phyloP scores from a whole-genome alignment of 495 filamentous ascomycete species.

The Clavariopsis aquatica region DNA sequence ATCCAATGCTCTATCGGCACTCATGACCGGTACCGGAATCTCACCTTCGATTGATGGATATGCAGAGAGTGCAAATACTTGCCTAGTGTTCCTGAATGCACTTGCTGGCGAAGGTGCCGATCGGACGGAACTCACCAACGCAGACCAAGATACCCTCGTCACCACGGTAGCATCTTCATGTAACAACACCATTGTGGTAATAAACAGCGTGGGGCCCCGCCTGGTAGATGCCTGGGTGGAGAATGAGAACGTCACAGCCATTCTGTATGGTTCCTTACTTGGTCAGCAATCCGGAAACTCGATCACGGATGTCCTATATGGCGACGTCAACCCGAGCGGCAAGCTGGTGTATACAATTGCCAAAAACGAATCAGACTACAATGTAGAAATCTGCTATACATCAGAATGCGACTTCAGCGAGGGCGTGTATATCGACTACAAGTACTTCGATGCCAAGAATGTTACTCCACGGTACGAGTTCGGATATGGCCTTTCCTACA shows the following conservation, averaged over 20 bases:
- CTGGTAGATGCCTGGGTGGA: conserved; percentile 38
- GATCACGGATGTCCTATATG: conserved; percentile 35
- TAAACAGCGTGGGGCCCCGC: conserved; percentile 39
- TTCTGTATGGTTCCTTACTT: conserved; percentile 38
- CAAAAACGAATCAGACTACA: conserved; percentile 30
- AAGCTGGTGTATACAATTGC: conserved; percentile 30
- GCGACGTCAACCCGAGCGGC: conserved; percentile 22
- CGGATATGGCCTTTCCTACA: conserved; percentile 22
- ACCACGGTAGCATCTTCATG: too few species aligned
- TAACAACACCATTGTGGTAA: too few species aligned
- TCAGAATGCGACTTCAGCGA: conserved; percentile 39
- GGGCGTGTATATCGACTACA: conserved; percentile 42
- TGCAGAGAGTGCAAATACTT: conserved; percentile 17
- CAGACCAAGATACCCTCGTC: too few species aligned
- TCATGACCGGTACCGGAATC: background rate
- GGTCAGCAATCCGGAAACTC: conserved; percentile 39
- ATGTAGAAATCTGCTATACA: conserved; percentile 14
- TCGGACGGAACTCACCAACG: conserved; percentile 28
- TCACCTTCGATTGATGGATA: background rate
- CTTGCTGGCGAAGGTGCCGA: conserved; percentile 36
- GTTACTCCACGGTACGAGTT: conserved; percentile 41
- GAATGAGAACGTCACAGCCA: conserved; percentile 40
- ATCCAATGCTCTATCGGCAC: background rate
- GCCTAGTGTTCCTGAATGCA: conserved; percentile 43
- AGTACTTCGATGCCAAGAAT: conserved; percentile 34